Conservation (phyloP, 1,284 basidiomycete genomes). For the Cystobasidium pallidum region DNA sequence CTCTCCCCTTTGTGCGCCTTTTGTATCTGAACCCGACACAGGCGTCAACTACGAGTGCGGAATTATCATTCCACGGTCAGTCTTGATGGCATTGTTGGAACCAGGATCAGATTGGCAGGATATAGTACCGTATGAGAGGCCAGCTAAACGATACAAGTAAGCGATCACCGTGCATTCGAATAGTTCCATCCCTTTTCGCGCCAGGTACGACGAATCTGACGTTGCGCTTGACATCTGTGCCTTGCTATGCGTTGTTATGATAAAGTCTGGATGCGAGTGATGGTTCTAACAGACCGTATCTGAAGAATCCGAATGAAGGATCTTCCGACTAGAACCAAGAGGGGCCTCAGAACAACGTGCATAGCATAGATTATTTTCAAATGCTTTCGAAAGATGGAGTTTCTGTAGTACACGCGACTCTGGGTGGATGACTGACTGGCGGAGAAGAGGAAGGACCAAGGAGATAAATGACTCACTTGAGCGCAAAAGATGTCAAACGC, state of each 20-base stretch:
- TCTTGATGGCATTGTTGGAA: slow-evolving; percentile 41
- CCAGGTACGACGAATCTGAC: too few species aligned
- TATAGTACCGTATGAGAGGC: slow-evolving; percentile 43
- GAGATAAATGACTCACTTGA: not conserved
- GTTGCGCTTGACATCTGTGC: too few species aligned
- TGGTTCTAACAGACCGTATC: slow-evolving; percentile 20
- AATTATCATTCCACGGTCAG: slow-evolving; percentile 39
- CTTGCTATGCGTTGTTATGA: not conserved
- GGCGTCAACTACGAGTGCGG: slow-evolving; percentile 46
- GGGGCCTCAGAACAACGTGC: too few species aligned
- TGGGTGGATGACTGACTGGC: too few species aligned
- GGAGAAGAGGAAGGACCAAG: not conserved
- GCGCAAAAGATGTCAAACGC: not conserved
- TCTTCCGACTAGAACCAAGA: not conserved
- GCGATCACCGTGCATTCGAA: not conserved
- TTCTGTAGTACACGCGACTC: too few species aligned
- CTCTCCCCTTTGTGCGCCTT: too few species aligned
- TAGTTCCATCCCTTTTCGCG: too few species aligned
- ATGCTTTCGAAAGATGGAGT: too few species aligned
- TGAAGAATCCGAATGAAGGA: slow-evolving; percentile 21
- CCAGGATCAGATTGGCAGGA: slow-evolving; percentile 44
- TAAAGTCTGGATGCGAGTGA: not conserved
- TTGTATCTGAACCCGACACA: not conserved
- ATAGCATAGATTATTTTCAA: too few species aligned
- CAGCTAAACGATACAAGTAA: slow-evolving; percentile 39